Evolutionary conservation across 2,329 filamentous ascomycete genomes (phyloP).

Genomic region (Diaporthe capsici): DNA sequence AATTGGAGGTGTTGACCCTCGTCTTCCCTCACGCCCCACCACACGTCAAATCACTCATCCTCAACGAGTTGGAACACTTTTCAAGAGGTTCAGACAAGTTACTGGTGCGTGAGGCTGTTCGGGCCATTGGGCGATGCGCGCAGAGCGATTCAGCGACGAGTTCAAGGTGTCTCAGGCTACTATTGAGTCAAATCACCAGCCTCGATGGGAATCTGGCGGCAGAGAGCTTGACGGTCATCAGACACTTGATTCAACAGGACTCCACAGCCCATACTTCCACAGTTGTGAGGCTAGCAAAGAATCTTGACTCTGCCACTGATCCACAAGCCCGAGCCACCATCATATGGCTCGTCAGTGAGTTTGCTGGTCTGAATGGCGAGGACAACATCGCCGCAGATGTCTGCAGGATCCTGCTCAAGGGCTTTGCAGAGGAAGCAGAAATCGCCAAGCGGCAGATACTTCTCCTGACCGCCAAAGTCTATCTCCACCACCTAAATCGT

Average conservation of each 20-base stretch:
- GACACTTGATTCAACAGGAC: constrained; percentile 94
- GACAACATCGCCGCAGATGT: constrained; percentile 96
- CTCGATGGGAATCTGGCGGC: constrained; percentile 90
- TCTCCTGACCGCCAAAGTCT: constrained; percentile 94
- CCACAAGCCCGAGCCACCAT: constrained; percentile 93
- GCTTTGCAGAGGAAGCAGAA: constrained; percentile 87
- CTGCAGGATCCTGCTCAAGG: constrained; percentile 86
- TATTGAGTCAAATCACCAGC: constrained; percentile 90
- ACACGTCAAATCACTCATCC: constrained; percentile 85
- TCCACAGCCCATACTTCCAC: constrained; percentile 85
- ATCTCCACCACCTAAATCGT: constrained; percentile 86
- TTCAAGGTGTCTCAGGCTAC: constrained; percentile 82
- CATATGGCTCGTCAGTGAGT: constrained; percentile 97
- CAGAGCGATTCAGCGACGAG: constrained; percentile 81
- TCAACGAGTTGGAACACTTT: constrained; percentile 96
- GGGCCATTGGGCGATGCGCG: constrained; percentile 93
- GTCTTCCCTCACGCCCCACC: constrained; percentile 87
- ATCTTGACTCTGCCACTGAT: constrained; percentile 89
- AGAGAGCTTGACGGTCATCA: constrained; percentile 93
- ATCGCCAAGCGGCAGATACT: constrained; percentile 92
- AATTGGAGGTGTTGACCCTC: constrained; percentile 90
- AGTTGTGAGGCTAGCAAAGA: constrained; percentile 89
- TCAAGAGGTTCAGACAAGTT: constrained; percentile 80
- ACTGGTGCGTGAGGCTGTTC: constrained; percentile 88
- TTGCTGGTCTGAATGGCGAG: constrained; percentile 82